Conservation (phyloP, 805 yeast genomes). For the Candida easanensis region DNA sequence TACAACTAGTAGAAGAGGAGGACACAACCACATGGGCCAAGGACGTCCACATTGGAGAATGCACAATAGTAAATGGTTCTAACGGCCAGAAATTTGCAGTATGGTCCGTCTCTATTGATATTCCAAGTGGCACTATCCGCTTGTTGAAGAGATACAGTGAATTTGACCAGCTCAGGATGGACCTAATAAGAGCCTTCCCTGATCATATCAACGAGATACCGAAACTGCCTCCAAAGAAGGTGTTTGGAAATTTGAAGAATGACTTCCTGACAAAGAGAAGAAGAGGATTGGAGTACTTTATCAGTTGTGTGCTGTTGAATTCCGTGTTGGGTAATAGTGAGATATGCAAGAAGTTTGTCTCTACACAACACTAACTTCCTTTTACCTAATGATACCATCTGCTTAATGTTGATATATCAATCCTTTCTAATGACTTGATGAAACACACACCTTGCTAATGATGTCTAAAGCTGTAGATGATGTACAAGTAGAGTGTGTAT, state of each 20-base stretch:
- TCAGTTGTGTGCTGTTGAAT: constrained; percentile 42
- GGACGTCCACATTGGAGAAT: constrained; percentile 36
- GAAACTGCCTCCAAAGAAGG: constrained; percentile 42
- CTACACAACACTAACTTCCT: no score
- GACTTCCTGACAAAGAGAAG: constrained; percentile 37
- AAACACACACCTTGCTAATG: no score
- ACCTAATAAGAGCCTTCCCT: constrained; percentile 38
- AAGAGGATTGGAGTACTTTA: constrained; percentile 42
- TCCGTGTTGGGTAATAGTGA: constrained; percentile 35
- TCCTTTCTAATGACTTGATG: no score
- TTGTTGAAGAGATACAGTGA: constrained; percentile 65
- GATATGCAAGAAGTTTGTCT: constrained; percentile 31
- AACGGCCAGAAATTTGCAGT: constrained; percentile 40
- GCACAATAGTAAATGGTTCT: constrained; percentile 37
- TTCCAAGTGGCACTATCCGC: constrained; percentile 34
- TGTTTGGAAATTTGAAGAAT: constrained; percentile 24
- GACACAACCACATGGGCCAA: constrained; percentile 34
- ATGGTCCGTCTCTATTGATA: constrained; percentile 38
- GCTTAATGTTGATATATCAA: no score
- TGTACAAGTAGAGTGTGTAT: no score
- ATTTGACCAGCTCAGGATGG: constrained; percentile 44
- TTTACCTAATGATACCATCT: no score
- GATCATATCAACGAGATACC: constrained; percentile 37
- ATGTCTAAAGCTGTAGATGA: no score
- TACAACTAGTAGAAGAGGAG: constrained; percentile 34